Base-by-base conservation (phyloP, 164 flowering plant species). In the Annona squamosa region DNA sequence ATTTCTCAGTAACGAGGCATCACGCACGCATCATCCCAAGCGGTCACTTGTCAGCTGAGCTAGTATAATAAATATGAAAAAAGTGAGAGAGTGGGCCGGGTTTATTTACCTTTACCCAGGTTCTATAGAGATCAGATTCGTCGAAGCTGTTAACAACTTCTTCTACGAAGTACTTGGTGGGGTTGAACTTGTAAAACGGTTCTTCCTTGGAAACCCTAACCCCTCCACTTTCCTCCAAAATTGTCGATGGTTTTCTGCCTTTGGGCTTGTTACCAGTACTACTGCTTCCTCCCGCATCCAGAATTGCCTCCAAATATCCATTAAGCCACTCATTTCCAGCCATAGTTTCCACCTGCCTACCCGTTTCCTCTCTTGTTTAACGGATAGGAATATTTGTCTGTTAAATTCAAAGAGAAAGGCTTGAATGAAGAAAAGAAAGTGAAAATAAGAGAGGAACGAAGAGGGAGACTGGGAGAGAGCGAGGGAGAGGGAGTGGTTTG, bases 291-390 rank as follows among this genome's bases (percentile, higher is more conserved):
- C 91, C 93, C 0, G 81, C 92, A 17, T 91, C 97, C 70, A 91
- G 70, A 63, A 91, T 91, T 0, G 97, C 97, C 76, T 91, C 97
- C 85, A 91, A 81, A 48, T 91, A 91, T 61, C 97, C 93, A 67
- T 91, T 89, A 63, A 91, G 76, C 97, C 97, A 91, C 48, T 91
- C 97, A 41, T 91, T 91, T 48, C 85, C 79, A 9, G 94, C 91
- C 94, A 89, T 89, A 7, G 71, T 70, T 77, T 19, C 56, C 18
- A 70, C 48, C 46, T 19, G 5, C 43, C 16, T 26, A 26, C 37
- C 37, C 37, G 37, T 26, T 26, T 26, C 37, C 37, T 26, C 37
- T 26, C 37, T 26, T 26, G 37, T 26, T 26, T 26, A 26, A 26
- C 37, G 37, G 37, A 26, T 0, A 26, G 37, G 37, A 26, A 26